Percentiles rank a stretch among this genome's conserved stretches.
phyloP scores from a whole-genome alignment of 2,329 filamentous ascomycete genomes.

The Colletotrichum sp. region DNA sequence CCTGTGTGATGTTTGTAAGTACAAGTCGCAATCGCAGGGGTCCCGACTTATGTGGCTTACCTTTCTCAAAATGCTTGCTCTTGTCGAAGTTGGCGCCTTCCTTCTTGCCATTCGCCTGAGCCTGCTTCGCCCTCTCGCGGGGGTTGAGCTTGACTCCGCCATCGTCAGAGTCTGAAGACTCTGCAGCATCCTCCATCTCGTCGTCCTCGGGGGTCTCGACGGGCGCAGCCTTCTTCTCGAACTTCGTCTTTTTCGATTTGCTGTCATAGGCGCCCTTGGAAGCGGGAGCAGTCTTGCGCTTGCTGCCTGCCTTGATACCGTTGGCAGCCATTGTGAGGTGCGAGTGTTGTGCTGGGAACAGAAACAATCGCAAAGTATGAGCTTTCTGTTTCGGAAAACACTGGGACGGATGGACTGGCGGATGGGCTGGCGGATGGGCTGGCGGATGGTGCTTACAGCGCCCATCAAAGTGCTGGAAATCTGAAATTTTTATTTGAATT shows the following conservation, averaged over 20 bases:
- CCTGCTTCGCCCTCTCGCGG: constrained; percentile 34
- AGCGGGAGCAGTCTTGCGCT: constrained; percentile 58
- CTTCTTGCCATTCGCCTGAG: constrained; percentile 24
- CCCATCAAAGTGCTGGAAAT: constrained; percentile 7
- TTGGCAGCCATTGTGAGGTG: constrained; percentile 51
- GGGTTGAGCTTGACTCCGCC: constrained; percentile 53
- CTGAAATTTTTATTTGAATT: constrained; percentile 31
- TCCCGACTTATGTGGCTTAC: constrained; percentile 29
- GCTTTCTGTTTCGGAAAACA: neutral
- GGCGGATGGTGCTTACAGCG: neutral
- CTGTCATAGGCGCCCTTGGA: constrained; percentile 48
- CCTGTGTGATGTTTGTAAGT: constrained; percentile 37
- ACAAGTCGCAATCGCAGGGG: neutral
- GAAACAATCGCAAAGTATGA: neutral
- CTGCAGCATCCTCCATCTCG: constrained; percentile 31
- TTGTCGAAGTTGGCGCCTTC: constrained; percentile 34
- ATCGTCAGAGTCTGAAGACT: constrained; percentile 57
- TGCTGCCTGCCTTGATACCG: constrained; percentile 50
- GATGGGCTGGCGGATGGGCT: neutral
- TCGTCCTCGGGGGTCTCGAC: constrained; percentile 29
- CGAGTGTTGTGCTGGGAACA: neutral
- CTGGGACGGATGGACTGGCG: neutral
- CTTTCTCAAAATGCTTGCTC: constrained; percentile 46
- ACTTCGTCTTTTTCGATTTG: constrained; percentile 56
- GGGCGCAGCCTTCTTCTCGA: constrained; percentile 39